A percentile compares a stretch with the other conserved stretches of the same genome.
Conservation (phyloP, 148 eudicot species). For the Nyssa sinensis region DNA sequence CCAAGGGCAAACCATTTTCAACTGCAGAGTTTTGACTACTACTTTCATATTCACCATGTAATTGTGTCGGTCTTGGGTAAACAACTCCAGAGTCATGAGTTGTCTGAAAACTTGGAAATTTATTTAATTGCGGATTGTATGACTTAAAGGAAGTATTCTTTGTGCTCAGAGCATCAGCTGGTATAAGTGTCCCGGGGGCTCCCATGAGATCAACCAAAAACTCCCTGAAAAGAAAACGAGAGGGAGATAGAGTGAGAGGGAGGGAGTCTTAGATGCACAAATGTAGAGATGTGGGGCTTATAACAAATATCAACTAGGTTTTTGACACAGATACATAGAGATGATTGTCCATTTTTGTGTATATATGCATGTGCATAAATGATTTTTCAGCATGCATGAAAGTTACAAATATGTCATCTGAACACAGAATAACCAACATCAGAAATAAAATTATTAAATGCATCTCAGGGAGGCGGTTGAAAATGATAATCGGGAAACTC, state of each 20-base stretch:
- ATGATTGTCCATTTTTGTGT: too few species aligned
- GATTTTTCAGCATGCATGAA: not conserved
- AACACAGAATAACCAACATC: not conserved
- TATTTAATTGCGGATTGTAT: slow-evolving; percentile 42
- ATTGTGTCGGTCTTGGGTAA: slow-evolving; percentile 28
- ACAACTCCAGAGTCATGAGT: slow-evolving; percentile 38
- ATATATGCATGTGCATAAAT: not conserved
- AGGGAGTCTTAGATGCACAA: slow-evolving; percentile 9
- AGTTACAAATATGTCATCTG: not conserved
- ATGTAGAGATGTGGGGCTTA: not conserved
- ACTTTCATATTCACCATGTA: slow-evolving; percentile 27
- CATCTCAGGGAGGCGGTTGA: too few species aligned
- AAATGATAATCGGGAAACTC: too few species aligned
- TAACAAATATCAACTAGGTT: slow-evolving; percentile 2
- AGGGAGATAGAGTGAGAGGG: too few species aligned
- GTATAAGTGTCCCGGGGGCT: slow-evolving; percentile 92
- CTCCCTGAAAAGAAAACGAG: slow-evolving; percentile 54
- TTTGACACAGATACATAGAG: not conserved
- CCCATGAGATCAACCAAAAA: slow-evolving; percentile 99
- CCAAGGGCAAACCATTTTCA: slow-evolving; percentile 26
- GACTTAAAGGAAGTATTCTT: slow-evolving; percentile 52
- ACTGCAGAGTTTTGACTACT: slow-evolving; percentile 28
- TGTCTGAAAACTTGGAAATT: slow-evolving; percentile 39
- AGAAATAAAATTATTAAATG: not conserved
- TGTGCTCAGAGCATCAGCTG: slow-evolving; percentile 63